phyloP scores from a whole-genome alignment of 2,329 filamentous ascomycete genomes.

The Fusarium staphyleae region DNA sequence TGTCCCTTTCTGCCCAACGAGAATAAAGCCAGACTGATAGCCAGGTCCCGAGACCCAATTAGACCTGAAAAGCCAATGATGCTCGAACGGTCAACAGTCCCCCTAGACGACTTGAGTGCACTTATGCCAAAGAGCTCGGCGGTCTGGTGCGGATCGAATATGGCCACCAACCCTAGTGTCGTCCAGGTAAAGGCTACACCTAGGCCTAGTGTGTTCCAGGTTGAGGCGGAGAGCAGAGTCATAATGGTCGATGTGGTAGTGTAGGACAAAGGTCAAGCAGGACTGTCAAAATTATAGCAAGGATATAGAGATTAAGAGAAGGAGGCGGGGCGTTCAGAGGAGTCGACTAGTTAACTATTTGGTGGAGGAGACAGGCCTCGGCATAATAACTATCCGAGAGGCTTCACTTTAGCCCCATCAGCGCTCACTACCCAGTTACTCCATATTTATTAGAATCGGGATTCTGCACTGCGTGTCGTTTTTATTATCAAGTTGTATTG shows the following conservation, averaged over 20 bases:
- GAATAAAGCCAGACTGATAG: conserved; percentile 20
- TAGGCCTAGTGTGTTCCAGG: conserved; percentile 31
- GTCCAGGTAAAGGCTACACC: conserved; percentile 27
- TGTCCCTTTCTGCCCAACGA: conserved; percentile 2
- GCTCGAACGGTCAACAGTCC: background rate
- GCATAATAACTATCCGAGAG: too few species aligned
- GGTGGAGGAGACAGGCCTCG: too few species aligned
- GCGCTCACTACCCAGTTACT: too few species aligned
- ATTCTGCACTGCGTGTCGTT: too few species aligned
- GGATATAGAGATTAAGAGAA: too few species aligned
- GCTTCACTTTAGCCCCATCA: too few species aligned
- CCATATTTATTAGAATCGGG: too few species aligned
- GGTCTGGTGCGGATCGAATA: conserved; percentile 11
- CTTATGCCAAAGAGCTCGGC: conserved; percentile 26
- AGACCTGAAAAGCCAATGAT: background rate
- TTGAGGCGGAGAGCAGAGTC: conserved; percentile 8
- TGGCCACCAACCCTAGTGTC: conserved; percentile 19
- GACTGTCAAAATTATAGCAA: too few species aligned
- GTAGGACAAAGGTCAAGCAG: too few species aligned
- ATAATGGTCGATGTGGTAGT: background rate
- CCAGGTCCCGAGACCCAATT: conserved; percentile 22
- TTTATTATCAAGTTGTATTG: too few species aligned
- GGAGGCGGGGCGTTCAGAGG: too few species aligned
- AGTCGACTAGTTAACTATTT: too few species aligned
- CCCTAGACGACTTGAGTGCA: background rate